Evolutionary conservation across 352 stramenopile species (phyloP).

Genomic region (Pythium sukuiense): DNA sequence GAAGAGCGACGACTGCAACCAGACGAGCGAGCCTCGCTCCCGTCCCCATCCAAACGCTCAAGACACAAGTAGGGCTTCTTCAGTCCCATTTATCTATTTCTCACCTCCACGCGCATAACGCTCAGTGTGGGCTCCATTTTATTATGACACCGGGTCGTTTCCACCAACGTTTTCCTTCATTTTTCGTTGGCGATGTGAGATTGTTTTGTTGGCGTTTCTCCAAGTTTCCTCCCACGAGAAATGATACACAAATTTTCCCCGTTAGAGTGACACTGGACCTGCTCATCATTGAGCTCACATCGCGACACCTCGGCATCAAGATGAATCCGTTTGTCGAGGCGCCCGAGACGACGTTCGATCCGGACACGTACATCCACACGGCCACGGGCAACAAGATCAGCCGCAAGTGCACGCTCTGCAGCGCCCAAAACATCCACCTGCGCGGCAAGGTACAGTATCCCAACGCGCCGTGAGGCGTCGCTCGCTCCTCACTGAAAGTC

Average conservation of each 20-base stretch:
- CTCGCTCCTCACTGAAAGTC: too few species aligned
- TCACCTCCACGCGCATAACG: background rate
- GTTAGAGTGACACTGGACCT: background rate
- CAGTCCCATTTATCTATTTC: background rate
- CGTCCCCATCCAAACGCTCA: slow-evolving; percentile 61
- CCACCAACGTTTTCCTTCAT: background rate
- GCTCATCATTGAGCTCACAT: background rate
- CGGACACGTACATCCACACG: slow-evolving; percentile 40
- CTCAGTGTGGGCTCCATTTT: background rate
- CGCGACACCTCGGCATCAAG: background rate
- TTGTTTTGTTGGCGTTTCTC: slow-evolving; percentile 1
- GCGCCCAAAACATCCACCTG: slow-evolving; percentile 53
- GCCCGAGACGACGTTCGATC: slow-evolving; percentile 28
- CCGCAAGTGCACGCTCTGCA: slow-evolving; percentile 38
- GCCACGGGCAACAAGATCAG: slow-evolving; percentile 45
- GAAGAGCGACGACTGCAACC: slow-evolving; percentile 68
- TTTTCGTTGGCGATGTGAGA: background rate
- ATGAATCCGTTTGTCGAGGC: slow-evolving; percentile 41
- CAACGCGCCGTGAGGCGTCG: background rate
- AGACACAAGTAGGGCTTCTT: slow-evolving; percentile 11
- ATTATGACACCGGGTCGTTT: background rate
- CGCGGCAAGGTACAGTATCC: slow-evolving; percentile 51
- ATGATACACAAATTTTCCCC: background rate
- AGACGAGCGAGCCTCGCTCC: slow-evolving; percentile 40
- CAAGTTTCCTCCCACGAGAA: background rate